A percentile compares a stretch with the other conserved stretches of the same genome.
Conservation (phyloP, 2,329 filamentous ascomycete species). For the Orbilia oligospora region DNA sequence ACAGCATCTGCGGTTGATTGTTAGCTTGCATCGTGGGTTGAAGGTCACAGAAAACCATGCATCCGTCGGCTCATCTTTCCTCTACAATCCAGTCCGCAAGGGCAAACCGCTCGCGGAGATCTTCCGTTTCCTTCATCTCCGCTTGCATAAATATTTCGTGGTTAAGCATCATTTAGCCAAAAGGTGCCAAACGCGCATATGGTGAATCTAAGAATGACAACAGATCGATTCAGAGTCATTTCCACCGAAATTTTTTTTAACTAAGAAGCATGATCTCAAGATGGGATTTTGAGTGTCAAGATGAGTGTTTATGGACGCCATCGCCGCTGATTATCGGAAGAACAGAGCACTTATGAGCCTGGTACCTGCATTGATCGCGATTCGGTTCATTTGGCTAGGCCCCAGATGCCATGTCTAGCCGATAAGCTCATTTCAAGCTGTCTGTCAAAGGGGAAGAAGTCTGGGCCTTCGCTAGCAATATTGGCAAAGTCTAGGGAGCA, state of each 20-base stretch:
- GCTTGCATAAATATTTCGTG: background rate
- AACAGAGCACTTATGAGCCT: background rate
- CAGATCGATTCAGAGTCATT: conserved; percentile 6
- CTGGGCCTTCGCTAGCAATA: background rate
- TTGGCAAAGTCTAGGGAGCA: too few relatives aligned
- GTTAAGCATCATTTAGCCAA: conserved; percentile 6
- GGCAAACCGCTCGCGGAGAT: background rate
- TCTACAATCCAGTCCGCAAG: background rate
- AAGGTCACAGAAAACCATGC: background rate
- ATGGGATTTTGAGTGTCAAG: background rate
- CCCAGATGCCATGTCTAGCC: conserved; percentile 6
- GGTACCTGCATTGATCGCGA: conserved; percentile 25
- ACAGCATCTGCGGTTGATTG: background rate
- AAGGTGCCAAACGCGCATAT: conserved; percentile 8
- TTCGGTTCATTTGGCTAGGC: conserved; percentile 26
- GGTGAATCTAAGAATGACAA: background rate
- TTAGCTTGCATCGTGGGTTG: background rate
- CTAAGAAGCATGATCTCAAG: conserved; percentile 8
- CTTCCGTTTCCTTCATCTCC: conserved; percentile 1
- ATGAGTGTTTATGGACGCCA: background rate
- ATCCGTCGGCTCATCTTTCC: conserved; percentile 5
- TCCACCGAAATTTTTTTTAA: background rate
- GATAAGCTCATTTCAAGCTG: conserved; percentile 29
- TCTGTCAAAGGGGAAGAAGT: background rate
- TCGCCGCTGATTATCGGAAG: background rate